Percentiles rank a stretch among this genome's conserved stretches.
Evolutionary conservation across 257 asterid genomes (phyloP).

Genomic region (Solanum stenotomum): DNA sequence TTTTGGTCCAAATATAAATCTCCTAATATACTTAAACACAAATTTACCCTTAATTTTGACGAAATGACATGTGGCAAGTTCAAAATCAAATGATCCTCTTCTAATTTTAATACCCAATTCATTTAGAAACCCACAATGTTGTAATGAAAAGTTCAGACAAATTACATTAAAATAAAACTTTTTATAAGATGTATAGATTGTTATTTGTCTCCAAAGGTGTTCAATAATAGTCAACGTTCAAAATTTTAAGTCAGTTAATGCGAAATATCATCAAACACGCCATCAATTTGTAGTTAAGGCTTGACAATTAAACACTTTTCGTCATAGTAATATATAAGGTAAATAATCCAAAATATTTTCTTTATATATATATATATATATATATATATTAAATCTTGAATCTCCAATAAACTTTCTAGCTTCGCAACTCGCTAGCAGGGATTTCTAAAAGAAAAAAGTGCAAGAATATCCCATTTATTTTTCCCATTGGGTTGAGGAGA

Average conservation of each 20-base stretch:
- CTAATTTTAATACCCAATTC: fast-evolving
- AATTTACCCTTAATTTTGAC: neutral
- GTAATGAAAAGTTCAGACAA: neutral
- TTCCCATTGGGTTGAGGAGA: neutral
- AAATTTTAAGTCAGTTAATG: neutral
- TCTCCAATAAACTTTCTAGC: neutral
- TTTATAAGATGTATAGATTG: neutral
- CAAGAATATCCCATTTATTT: neutral
- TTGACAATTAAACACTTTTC: neutral
- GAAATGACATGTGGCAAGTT: neutral
- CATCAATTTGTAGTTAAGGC: neutral
- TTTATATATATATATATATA: too few species aligned
- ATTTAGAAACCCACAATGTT: neutral
- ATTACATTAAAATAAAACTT: neutral
- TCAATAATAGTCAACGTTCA: neutral
- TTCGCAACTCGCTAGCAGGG: too few species aligned
- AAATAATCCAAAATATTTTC: too few species aligned
- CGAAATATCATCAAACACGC: neutral
- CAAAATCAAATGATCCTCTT: neutral
- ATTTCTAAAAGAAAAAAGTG: neutral
- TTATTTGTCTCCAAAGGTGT: neutral
- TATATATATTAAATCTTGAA: neutral
- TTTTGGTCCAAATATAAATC: neutral
- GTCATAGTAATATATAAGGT: too few species aligned
- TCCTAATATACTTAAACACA: neutral